A percentile compares a stretch with the other conserved stretches of the same genome.
These are phyloP conservation scores for Eucalyptus cladocalyx DNA, from an alignment of 345 rosid genomes.

Conservation along the genomic window DNA sequence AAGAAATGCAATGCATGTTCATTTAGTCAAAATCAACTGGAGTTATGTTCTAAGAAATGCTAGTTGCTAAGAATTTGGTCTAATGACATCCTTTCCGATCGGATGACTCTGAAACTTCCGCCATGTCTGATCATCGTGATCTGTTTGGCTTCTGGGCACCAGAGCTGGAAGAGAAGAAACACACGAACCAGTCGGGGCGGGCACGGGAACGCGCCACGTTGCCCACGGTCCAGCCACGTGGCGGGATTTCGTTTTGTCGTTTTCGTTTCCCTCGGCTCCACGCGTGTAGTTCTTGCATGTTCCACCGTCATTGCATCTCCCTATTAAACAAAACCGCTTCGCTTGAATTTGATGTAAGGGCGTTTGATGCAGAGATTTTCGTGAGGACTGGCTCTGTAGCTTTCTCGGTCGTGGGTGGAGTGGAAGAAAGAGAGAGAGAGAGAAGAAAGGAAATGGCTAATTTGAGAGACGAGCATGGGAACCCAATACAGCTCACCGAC, in stretches of 20 bases:
- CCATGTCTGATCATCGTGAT: neutral
- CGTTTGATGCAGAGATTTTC: neutral
- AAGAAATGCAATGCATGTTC: neutral
- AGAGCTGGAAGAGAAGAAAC: neutral
- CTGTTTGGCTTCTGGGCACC: neutral
- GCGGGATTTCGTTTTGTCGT: neutral
- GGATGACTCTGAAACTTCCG: neutral
- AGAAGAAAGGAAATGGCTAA: conserved; percentile 27
- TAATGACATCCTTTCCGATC: neutral
- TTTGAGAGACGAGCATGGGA: conserved; percentile 36
- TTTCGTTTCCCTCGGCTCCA: neutral
- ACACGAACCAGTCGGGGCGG: neutral
- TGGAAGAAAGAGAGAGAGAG: neutral
- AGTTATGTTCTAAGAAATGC: neutral
- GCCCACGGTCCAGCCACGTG: neutral
- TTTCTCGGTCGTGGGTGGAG: neutral
- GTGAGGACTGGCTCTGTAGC: neutral
- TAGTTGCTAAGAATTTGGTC: neutral
- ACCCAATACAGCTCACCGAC: conserved; percentile 31
- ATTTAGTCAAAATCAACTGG: neutral
- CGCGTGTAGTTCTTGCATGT: neutral
- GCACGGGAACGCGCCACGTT: neutral
- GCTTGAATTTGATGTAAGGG: neutral
- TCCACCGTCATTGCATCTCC: neutral
- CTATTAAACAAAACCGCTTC: neutral